Evolutionary conservation across 2,329 filamentous ascomycete genomes (phyloP).

Genomic region (Capronia epimyces): DNA sequence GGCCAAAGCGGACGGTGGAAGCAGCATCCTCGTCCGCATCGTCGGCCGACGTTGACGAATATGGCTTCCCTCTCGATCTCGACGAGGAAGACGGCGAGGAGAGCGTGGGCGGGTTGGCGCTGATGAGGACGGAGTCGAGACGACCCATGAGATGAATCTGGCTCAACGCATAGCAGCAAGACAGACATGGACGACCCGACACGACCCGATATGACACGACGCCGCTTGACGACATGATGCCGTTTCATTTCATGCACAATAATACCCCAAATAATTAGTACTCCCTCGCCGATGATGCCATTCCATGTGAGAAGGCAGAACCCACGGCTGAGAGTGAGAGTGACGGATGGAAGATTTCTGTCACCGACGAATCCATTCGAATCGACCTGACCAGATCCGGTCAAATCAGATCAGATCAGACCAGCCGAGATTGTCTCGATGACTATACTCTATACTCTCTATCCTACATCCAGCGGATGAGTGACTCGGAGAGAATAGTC

Average conservation of each 20-base stretch:
- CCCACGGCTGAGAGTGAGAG: neutral
- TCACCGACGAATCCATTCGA: neutral
- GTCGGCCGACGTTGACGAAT: slow-evolving; percentile 22
- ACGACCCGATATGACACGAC: neutral
- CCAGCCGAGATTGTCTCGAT: too few relatives aligned
- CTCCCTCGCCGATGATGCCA: neutral
- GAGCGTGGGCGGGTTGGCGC: slow-evolving; percentile 21
- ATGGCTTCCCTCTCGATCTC: slow-evolving; percentile 26
- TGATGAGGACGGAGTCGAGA: slow-evolving; percentile 21
- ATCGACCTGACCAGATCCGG: too few relatives aligned
- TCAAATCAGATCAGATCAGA: too few relatives aligned
- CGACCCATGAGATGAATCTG: slow-evolving; percentile 1
- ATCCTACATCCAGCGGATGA: too few relatives aligned
- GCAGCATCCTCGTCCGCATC: slow-evolving; percentile 8
- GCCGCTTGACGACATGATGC: neutral
- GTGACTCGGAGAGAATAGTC: too few relatives aligned
- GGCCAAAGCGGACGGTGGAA: slow-evolving; percentile 5
- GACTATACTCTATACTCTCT: too few relatives aligned
- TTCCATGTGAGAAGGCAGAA: neutral
- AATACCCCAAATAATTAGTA: neutral
- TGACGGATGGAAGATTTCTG: neutral
- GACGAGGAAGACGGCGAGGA: slow-evolving; percentile 27
- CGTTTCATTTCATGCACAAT: neutral
- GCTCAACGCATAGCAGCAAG: neutral
- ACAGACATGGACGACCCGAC: neutral